Conservation (phyloP, 129 eudicot species). For the Helianthus tuberosus region DNA sequence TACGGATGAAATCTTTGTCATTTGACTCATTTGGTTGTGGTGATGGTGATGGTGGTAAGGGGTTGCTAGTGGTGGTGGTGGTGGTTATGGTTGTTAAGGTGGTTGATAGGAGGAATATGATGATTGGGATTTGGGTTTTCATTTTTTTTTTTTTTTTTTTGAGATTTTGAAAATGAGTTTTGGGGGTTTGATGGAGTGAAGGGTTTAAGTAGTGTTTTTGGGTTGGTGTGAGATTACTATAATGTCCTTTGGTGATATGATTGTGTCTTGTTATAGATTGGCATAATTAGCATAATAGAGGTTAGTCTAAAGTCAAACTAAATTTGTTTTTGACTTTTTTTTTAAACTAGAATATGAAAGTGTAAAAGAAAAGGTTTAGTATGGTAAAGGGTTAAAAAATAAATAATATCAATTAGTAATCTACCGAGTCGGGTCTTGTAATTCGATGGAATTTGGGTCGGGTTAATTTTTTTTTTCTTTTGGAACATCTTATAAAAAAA, state of each 20-base stretch:
- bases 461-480: no score
- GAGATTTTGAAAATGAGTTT: not conserved
- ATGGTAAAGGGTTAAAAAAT: no score
- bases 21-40: conserved; percentile 11
- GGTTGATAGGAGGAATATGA: conserved; percentile 28
- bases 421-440: no score
- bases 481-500: no score
- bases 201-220: conserved; percentile 32
- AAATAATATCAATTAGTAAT: no score
- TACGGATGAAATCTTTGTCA: conserved; percentile 67
- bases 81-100: conserved; percentile 21
- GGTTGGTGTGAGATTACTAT: not conserved
- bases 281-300: no score
- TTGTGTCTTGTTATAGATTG: not conserved
- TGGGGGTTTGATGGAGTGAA: not conserved
- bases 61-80: conserved; percentile 28
- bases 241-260: not conserved
- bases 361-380: no score
- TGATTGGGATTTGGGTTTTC: conserved; percentile 23
- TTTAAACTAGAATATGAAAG: no score
- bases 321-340: no score
- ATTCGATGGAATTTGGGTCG: no score
- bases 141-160: not conserved
- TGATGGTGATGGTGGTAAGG: conserved; percentile 14
- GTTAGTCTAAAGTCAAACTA: no score